A percentile compares a stretch with the other conserved stretches of the same genome.
These are phyloP conservation scores for Mycena olivaceomarginata DNA, from an alignment of 768 basidiomycete genomes.

Conservation along the genomic window DNA sequence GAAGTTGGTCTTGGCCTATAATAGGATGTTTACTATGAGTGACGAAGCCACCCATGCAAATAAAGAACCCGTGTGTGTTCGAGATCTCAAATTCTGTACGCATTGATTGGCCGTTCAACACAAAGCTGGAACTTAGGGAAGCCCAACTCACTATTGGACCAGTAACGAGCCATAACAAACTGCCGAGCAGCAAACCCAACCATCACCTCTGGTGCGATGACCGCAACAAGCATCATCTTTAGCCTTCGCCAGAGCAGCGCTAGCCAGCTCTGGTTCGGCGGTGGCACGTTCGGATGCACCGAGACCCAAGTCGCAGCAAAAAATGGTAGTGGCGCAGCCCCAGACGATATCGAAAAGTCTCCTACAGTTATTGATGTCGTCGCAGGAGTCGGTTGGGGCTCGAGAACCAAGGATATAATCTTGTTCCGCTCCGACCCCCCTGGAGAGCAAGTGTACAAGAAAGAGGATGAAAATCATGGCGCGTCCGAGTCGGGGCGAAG, in stretches of 20 bases:
- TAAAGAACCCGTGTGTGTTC: slow-evolving; percentile 3
- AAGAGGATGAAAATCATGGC: too few relatives aligned
- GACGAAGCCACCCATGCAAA: background rate
- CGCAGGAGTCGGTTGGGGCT: slow-evolving; percentile 2
- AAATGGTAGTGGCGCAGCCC: too few relatives aligned
- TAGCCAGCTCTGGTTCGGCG: too few relatives aligned
- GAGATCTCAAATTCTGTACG: background rate
- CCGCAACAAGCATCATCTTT: too few relatives aligned
- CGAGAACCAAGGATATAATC: background rate
- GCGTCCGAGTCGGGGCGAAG: background rate
- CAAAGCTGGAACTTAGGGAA: background rate
- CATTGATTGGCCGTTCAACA: background rate
- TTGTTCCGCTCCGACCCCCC: too few relatives aligned
- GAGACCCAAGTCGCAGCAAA: too few relatives aligned
- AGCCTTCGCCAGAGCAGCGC: too few relatives aligned
- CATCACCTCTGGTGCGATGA: too few relatives aligned
- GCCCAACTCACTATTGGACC: background rate
- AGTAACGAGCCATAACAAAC: background rate
- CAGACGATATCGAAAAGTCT: too few relatives aligned
- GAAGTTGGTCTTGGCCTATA: background rate
- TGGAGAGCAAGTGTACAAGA: too few relatives aligned
- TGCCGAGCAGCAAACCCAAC: background rate
- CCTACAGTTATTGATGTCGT: slow-evolving; percentile 1
- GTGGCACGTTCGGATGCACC: too few relatives aligned
- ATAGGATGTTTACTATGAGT: slow-evolving; percentile 3